Evolutionary conservation across 441 rosid species (phyloP), one percentile per base, ranked within the genome.

Genomic region (Erodium trifolium): DNA sequence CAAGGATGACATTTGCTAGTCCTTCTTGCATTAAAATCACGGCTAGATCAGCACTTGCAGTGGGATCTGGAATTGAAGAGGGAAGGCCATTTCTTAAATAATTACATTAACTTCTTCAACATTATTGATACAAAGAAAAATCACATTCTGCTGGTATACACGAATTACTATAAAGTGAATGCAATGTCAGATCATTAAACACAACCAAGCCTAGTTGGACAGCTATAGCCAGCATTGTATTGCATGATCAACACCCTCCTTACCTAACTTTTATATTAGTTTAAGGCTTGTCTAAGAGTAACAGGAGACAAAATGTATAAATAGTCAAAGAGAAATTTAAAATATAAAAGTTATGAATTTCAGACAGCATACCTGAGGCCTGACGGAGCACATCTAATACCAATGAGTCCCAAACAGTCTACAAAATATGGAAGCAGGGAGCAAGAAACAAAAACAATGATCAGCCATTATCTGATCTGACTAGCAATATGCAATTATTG

Each of bases 1-100:
- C 82, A 73, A 93, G 96, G 51, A 87, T 70, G 69, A 93, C 74
- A 57, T 89, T 84, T 34, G 89, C 96, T 71, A 91, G 79, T 78
- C 99, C 99, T 87, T 93, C 99, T 89, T 91, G 99, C 99, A 93
- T 87, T 73, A 93, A 72, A 77, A 91, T 81, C 78, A 93, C 85
- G 69, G 93, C 95, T 23, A 93, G 88, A 82, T 91, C 96, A 64
- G 99, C 96, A 86, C 93, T 87, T 47, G 97, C 99, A 70, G 91
- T 78, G 39, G 96, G 95, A 82, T 93, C 97, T 93, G 37, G 81
- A 76, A 75, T 75, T 69, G 7, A 60, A 62, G 65, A 65, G 60
- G 37, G 12, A 16, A 66, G 5, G 39, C 7, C 11, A 23, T 17
- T 57, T 57, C 11, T 57, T 57, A 57, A 0, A 57, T 57, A 57